Evolutionary conservation across 257 asterid genomes (phyloP), one percentile per base, ranked within the genome.

Genomic region (Solanum pimpinellifolium): DNA sequence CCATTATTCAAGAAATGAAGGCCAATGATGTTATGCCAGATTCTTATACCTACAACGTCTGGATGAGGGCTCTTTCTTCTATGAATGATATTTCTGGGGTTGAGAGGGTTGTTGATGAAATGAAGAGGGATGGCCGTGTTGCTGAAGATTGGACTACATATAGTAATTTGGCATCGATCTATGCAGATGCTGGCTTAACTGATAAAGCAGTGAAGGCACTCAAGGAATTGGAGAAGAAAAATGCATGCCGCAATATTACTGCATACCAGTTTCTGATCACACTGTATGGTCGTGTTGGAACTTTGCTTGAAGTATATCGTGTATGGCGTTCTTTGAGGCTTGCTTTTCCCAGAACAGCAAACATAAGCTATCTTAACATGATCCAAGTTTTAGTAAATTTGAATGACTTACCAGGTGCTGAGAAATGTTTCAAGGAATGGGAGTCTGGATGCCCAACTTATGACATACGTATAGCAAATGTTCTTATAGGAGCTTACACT

Each of bases 11-110:
- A 89, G 99, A 97, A 91, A 97, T 97, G 98, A 94, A 96, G 89
- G 92, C 93, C 27, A 41, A 70, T 74, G 94, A 94, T 87, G 89
- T 95, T 87, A 90, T 93, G 96, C 97, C 92, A 0, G 98, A 93
- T 90, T 86, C 90, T 60, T 97, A 85, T 91, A 93, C 97, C 25
- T 97, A 97, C 91, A 95, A 97, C 78, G 91, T 95, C 74, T 97
- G 99, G 99, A 95, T 97, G 98, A 94, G 98, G 92, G 93, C 99
- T 76, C 97, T 97, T 87, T 98, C 98, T 89, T 94, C 98, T 90
- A 87, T 81, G 76, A 80, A 89, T 39, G 99, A 97, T 77, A 91
- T 95, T 65, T 84, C 93, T 72, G 99, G 96, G 85, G 98, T 92
- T 25, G 99, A 97, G 91, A 92, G 96, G 91, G 97, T 96, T 66